Conservation (phyloP, 192 early-diverging fungal species). For the Coemansia asiatica region DNA sequence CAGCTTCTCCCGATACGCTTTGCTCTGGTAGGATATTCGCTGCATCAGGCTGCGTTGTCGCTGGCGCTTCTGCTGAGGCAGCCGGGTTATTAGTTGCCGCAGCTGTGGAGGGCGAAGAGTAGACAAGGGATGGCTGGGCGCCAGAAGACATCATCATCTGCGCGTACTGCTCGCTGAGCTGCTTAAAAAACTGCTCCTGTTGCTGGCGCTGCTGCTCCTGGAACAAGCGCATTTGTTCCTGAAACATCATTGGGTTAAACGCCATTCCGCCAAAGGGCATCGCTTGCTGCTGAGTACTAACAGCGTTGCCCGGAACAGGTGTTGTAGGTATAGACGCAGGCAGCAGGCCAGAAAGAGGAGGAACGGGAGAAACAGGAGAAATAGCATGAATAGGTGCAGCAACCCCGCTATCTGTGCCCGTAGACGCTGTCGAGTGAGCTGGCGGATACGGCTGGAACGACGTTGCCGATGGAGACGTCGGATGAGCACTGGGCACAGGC, state of each 20-base stretch:
- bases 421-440: neutral
- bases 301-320: neutral
- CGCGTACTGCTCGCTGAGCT: slow-evolving; percentile 38
- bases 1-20: no score
- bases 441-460: slow-evolving; percentile 14
- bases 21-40: no score
- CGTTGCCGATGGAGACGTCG: neutral
- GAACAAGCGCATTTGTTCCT: slow-evolving; percentile 42
- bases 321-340: no score
- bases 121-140: neutral
- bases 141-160: slow-evolving; percentile 14
- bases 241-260: slow-evolving; percentile 16
- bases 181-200: slow-evolving; percentile 46
- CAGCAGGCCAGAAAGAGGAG: no score
- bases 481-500: neutral
- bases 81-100: neutral
- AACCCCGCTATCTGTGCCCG: neutral
- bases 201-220: slow-evolving; percentile 51
- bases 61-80: neutral
- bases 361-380: no score
- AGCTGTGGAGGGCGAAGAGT: neutral
- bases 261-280: neutral
- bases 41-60: neutral
- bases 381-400: neutral
- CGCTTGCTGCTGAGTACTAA: neutral